Base-by-base conservation (phyloP, 352 stramenopile species). In the Pythium sukuiense region DNA sequence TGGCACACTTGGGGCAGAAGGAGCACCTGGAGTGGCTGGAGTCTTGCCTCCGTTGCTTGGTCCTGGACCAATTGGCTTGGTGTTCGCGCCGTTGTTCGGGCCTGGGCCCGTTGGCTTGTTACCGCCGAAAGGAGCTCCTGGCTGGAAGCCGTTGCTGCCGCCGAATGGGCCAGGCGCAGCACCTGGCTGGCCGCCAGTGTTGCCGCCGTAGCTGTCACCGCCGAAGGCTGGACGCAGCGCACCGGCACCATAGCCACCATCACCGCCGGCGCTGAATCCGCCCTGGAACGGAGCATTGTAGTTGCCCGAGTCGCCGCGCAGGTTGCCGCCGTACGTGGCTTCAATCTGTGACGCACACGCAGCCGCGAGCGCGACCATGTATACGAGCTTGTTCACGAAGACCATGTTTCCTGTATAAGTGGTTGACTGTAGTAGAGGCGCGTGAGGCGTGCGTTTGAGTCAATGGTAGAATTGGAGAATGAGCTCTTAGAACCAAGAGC, bases 341-440 rank as follows among this genome's bases (percentile, higher is more conserved):
- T 64, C 58, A 56, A 56, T 39, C 43, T 65, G 59, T 4, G 59
- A 12, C 12, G 59, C 14, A 20, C 33, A 58, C 14, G 59, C 59
- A 16, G 59, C 59, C n/a, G 57, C 49, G 33, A 65, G 20, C 32
- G 37, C 59, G 8, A 37, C 46, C 13, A 53, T 33, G 32, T 14
- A 49, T 5, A 65, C 59, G 26, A 57, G 20, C 48, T 65, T 65
- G 30, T 65, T 65, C 24, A 58, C 37, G 35, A 58, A 65, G n/a
- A 65, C 48, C 59, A 65, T 65, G 20, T 24, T 24, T 24, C 20
- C 20, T 24, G 20, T n/a, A 48, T 52, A 14, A 50, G 27, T 6
- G 53, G 46, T 45, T 29, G 5, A 20, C 24, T 18, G 55, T 26
- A 37, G 29, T 24, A 37, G 29, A 29, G 26, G 50, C 18, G 6